phyloP scores from a whole-genome alignment of 129 eudicot species.

The Flaveria bidentis region DNA sequence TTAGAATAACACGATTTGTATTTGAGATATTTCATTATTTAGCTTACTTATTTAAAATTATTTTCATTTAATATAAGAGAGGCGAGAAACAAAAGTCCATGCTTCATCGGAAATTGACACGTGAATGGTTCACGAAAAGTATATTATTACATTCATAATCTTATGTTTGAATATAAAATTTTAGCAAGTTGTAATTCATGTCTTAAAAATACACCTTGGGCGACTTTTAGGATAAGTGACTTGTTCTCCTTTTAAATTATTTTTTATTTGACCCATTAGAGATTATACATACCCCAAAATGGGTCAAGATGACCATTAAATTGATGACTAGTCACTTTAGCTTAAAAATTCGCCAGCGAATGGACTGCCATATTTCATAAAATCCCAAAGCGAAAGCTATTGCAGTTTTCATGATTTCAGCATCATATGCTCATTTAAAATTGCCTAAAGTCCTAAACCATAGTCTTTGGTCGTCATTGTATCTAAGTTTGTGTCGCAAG shows the following conservation, averaged over 20 bases:
- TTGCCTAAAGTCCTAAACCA: neutral
- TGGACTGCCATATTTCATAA: neutral
- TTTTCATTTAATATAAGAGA: too few relatives aligned
- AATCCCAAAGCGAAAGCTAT: neutral
- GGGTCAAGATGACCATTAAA: neutral
- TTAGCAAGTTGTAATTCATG: neutral
- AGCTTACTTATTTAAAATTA: too few relatives aligned
- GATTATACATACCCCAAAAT: neutral
- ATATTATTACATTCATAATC: neutral
- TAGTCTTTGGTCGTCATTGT: conserved; percentile 11
- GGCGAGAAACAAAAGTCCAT: too few relatives aligned
- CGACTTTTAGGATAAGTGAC: neutral
- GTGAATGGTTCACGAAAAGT: neutral
- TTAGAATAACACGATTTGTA: too few relatives aligned
- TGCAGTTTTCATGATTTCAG: neutral
- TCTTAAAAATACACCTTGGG: neutral
- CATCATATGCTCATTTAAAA: neutral
- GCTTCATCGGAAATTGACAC: too few relatives aligned
- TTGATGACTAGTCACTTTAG: neutral
- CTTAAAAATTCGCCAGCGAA: neutral
- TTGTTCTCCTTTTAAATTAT: neutral
- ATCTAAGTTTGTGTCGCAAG: neutral
- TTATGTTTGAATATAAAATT: neutral
- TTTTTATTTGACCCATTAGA: neutral
- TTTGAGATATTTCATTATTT: too few relatives aligned